These are phyloP conservation scores for Auricularia cornea DNA, from an alignment of 768 basidiomycete species.

Conservation along the genomic window DNA sequence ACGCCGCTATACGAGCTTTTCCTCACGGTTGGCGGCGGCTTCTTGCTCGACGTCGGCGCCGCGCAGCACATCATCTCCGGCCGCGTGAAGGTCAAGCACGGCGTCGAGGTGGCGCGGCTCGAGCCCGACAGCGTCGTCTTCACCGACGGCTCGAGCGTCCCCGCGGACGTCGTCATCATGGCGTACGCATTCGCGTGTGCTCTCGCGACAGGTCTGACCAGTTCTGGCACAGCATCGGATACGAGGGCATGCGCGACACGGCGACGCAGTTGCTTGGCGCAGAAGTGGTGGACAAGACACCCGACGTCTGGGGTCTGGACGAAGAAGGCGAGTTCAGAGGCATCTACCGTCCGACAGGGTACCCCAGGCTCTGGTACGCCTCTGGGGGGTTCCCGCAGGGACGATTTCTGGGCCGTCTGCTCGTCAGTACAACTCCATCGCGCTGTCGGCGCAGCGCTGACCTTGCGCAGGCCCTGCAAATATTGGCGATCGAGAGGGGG, in stretches of 20 bases:
- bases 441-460: too few relatives aligned
- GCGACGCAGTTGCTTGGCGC: slow-evolving; percentile 28
- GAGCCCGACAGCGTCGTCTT: slow-evolving; percentile 3
- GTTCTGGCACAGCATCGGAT: slow-evolving; percentile 19
- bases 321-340: slow-evolving; percentile 32
- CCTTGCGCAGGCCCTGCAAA: too few relatives aligned
- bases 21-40: neutral
- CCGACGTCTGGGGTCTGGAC: slow-evolving; percentile 32
- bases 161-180: slow-evolving; percentile 9
- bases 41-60: slow-evolving; percentile 8
- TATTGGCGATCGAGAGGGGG: too few relatives aligned
- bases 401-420: neutral
- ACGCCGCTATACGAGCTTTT: neutral
- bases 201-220: slow-evolving; percentile 8
- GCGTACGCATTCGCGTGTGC: neutral
- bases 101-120: slow-evolving; percentile 10
- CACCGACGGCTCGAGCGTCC: slow-evolving; percentile 8
- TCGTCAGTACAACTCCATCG: neutral
- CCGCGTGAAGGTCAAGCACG: slow-evolving; percentile 13
- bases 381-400: neutral
- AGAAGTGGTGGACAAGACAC: slow-evolving; percentile 24
- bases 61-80: slow-evolving; percentile 14
- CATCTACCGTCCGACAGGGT: slow-evolving; percentile 32
- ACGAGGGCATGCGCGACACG: slow-evolving; percentile 22
- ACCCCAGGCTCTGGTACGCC: slow-evolving; percentile 17